A percentile compares a stretch with the other conserved stretches of the same genome.
Conservation (phyloP, 1,284 basidiomycete species). For the Tetrapyrgos nigripes region DNA sequence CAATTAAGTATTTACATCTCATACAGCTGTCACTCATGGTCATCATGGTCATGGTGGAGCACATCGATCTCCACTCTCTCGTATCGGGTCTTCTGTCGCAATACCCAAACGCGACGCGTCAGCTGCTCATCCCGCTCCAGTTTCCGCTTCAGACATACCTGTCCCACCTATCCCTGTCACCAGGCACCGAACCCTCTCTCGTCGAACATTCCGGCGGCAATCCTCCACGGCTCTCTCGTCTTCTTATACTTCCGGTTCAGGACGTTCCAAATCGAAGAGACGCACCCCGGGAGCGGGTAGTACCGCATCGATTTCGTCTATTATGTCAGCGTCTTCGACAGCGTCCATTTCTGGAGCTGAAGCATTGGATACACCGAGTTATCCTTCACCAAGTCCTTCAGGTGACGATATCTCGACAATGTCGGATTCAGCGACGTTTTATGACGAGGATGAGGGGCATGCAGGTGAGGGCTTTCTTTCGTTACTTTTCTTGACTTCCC, state of each 20-base stretch:
- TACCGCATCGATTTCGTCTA: not conserved
- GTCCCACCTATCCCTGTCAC: not conserved
- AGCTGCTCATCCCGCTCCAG: not conserved
- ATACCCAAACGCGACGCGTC: not conserved
- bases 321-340: not conserved
- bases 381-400: not conserved
- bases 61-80: not conserved
- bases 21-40: not conserved
- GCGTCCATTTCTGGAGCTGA: not conserved
- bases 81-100: not conserved
- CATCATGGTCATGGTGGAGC: not conserved
- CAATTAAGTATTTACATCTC: not conserved
- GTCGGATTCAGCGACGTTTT: too few relatives aligned
- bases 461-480: not conserved
- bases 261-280: not conserved
- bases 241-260: not conserved
- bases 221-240: not conserved
- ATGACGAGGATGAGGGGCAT: not conserved
- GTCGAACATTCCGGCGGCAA: not conserved
- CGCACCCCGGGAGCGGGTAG: not conserved
- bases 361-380: not conserved
- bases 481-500: too few relatives aligned
- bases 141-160: not conserved
- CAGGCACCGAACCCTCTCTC: not conserved
- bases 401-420: too few relatives aligned